Base-by-base conservation (phyloP, 139 green algal species). In the Coccomyxa sp. region DNA sequence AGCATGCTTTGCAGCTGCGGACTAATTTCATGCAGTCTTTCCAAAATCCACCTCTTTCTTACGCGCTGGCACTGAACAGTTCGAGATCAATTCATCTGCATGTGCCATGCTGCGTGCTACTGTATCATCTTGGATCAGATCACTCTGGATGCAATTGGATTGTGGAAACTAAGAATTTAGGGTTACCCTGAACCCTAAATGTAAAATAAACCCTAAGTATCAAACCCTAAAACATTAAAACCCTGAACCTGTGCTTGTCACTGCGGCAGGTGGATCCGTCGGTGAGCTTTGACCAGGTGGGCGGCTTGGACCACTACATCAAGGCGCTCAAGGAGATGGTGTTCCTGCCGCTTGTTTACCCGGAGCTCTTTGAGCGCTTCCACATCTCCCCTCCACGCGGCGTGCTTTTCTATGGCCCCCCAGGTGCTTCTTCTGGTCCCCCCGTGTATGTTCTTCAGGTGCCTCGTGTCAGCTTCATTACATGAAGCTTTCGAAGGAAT, bases 291-390 rank as follows among this genome's bases (percentile, higher is more conserved):
- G 93, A 97, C 82, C 83, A 93, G 38, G 90, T 98, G 16, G 96
- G 96, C 0, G 96, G 96, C 3, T 85, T 99, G 78, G 93, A 97
- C 63, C 82, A 92, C 30, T 97, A 98, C 85, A 85, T 98, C 28
- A 82, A 90, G 74, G 87, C 92, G 9, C 93, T 99, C 12, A 99
- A 98, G 89, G 96, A 99, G 89, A 99, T 99, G 95, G 90, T 98
- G 0, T 98, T 98, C 87, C 92, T 99, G 67, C 96, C 96, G 21
- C 90, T 99, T 57, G 88, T 98, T 10, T 98, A 99, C 89, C 96
- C 96, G 0, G 94, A 98, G 83, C 90, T 98, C 10, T 98, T 98
- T 86, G 89, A 92, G 79, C 90, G 90, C 60, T 98, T 98, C 85
- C 85, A 94, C 51, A 87, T 98, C 58, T 85, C 88, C 15, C 96